phyloP scores from a whole-genome alignment of 2,329 filamentous ascomycete species.

The Exophiala sideris region DNA sequence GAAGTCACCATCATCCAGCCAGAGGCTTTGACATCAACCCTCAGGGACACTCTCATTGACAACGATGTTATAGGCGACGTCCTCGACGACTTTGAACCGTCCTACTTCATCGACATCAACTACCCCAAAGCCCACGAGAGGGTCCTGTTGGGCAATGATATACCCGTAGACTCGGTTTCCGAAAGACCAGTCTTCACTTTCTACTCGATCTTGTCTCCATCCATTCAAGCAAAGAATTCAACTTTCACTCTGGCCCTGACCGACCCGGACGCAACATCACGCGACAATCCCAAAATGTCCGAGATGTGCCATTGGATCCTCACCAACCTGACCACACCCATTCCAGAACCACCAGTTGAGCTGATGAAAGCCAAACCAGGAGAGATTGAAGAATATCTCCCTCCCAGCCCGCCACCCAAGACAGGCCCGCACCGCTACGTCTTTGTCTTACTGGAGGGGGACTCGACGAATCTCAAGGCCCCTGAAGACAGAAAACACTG shows the following conservation, averaged over 20 bases:
- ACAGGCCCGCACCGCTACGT: constrained; percentile 59
- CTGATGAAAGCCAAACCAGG: constrained; percentile 25
- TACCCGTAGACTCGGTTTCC: constrained; percentile 44
- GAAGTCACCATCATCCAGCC: constrained; percentile 3
- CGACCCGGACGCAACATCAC: constrained; percentile 57
- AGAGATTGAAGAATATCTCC: constrained; percentile 50
- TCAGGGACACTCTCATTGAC: constrained; percentile 28
- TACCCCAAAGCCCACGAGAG: constrained; percentile 45
- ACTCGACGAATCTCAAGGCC: constrained; percentile 39
- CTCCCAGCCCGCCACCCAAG: constrained; percentile 53
- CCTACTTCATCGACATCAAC: constrained; percentile 48
- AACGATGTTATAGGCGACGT: constrained; percentile 40
- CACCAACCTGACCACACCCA: constrained; percentile 28
- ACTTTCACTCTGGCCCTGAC: constrained; percentile 51
- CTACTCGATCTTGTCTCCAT: constrained; percentile 30
- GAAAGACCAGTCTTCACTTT: constrained; percentile 41
- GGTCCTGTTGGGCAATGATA: constrained; percentile 54
- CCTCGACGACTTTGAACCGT: constrained; percentile 58
- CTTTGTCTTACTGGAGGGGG: constrained; percentile 49
- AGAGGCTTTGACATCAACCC: constrained; percentile 16
- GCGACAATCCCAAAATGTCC: constrained; percentile 52
- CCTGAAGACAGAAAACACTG: constrained; percentile 49
- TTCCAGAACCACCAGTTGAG: constrained; percentile 10
- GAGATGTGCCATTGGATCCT: constrained; percentile 58
- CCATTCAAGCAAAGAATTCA: constrained; percentile 28